Evolutionary conservation across 1,284 basidiomycete species (phyloP).

Genomic region (Tylopilus sp.): DNA sequence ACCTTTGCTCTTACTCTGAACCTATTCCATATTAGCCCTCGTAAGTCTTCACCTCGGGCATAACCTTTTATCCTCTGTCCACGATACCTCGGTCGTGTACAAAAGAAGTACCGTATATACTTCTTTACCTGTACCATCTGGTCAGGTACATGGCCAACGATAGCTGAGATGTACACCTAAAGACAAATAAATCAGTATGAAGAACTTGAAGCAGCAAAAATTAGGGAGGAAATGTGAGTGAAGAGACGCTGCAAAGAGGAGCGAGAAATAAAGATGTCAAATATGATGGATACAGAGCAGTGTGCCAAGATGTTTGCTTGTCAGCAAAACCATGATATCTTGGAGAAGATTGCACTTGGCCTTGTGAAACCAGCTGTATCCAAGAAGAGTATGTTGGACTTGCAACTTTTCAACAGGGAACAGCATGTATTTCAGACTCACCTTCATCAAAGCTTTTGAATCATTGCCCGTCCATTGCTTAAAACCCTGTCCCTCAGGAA

Average conservation of each 20-base stretch:
- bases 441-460: slow-evolving; percentile 30
- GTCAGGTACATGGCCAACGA: too few species aligned
- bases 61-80: too few species aligned
- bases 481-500: slow-evolving; percentile 18
- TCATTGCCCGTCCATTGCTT: slow-evolving; percentile 25
- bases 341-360: slow-evolving; percentile 98
- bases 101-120: too few species aligned
- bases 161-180: too few species aligned
- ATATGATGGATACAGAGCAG: slow-evolving; percentile 98
- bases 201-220: slow-evolving; percentile 85
- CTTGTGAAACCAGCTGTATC: slow-evolving; percentile 96
- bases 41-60: too few species aligned
- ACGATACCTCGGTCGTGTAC: too few species aligned
- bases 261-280: slow-evolving; percentile 98
- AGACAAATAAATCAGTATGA: too few species aligned
- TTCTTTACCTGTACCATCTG: too few species aligned
- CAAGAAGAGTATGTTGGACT: slow-evolving; percentile 98
- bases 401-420: slow-evolving; percentile 97
- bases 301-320: slow-evolving; percentile 95
- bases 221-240: slow-evolving; percentile 91
- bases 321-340: slow-evolving; percentile 98
- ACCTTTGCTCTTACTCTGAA: too few species aligned
- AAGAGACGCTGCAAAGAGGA: slow-evolving; percentile 96
- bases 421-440: too few species aligned
- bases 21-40: too few species aligned